Evolutionary conservation across 441 rosid genomes (phyloP), one percentile per base, ranked within the genome.

Genomic region (Francoa sonchifolia): DNA sequence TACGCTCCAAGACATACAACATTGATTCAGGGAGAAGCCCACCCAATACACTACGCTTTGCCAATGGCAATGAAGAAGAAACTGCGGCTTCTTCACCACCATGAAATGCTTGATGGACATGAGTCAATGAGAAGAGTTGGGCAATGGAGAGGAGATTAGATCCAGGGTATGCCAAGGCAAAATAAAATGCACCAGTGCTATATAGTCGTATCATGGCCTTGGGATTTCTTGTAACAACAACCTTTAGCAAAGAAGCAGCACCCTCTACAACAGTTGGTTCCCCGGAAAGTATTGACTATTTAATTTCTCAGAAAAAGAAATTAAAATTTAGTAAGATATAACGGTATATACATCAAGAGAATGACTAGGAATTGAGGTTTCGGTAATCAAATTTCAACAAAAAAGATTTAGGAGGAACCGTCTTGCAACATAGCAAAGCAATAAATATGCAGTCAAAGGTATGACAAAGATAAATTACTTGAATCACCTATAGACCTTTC

Each of bases 51-150:
- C 99, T 93, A 48, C 93, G 81, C 68, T 93, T 93, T 41, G 99
- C 99, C 43, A 93, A 79, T 42, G 97, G 96, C 57, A 93, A 61
- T 25, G 99, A 88, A 8, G 96, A 71, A 46, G 99, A 82, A 61
- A 93, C 93, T 59, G 99, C 94, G 57, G 99, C 99, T 66, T 93
- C 95, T 76, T 93, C 97, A 48, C 99, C 99, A 43, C 99, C 99
- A 73, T 93, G 99, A 63, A 93, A 93, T 49, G 99, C 96, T 80
- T 93, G 99, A 73, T 82, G 96, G 54, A 88, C 82, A 58, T 93
- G 99, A 67, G 99, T 93, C 41, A 61, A 77, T 8, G 93, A 68
- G 71, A 93, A 93, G 47, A 93, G 87, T 57, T 84, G 97, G 47
- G 99, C 83, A 44, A 93, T 93, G 11, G 95, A 72, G 53, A 61